Conservation (phyloP, 208 protist species). For the Strigomonas oncopelti region DNA sequence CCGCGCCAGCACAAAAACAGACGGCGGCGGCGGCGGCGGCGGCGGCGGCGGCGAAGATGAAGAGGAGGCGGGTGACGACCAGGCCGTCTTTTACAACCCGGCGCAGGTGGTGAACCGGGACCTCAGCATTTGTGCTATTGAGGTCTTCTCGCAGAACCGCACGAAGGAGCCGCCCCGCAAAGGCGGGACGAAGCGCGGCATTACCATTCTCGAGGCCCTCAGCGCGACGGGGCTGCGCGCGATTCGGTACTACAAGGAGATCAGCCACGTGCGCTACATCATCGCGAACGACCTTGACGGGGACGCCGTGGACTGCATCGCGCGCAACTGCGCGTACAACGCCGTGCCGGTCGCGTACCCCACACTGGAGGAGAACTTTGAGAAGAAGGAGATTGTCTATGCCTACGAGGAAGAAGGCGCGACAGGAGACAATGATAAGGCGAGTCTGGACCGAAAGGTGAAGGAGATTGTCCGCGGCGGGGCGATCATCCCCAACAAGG, state of each 20-base stretch:
- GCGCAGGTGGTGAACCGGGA: conserved; percentile 98
- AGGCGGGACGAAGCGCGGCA: conserved; percentile 65
- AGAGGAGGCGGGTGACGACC: conserved; percentile 34
- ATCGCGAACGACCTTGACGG: conserved; percentile 97
- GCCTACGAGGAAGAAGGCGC: conserved; percentile 2
- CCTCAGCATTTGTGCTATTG: conserved; percentile 93
- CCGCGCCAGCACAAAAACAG: neutral
- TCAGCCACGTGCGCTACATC: conserved; percentile 92
- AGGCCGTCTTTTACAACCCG: conserved; percentile 97
- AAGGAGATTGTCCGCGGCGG: conserved; percentile 29
- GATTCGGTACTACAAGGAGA: conserved; percentile 97
- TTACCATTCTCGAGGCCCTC: conserved; percentile 97
- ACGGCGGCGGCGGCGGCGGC: conserved; percentile 5
- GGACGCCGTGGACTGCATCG: conserved; percentile 94
- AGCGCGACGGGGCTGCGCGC: conserved; percentile 97
- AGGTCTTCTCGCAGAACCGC: conserved; percentile 69
- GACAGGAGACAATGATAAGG: neutral
- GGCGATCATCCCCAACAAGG: conserved; percentile 87
- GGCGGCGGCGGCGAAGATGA: conserved; percentile 2
- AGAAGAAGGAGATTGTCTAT: conserved; percentile 6
- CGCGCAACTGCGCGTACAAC: conserved; percentile 95
- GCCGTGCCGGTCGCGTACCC: conserved; percentile 54
- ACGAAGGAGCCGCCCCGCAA: conserved; percentile 46
- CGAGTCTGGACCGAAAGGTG: neutral
- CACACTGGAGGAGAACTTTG: conserved; percentile 81